Conservation (phyloP, 257 asterid genomes). For the Phtheirospermum japonicum region DNA sequence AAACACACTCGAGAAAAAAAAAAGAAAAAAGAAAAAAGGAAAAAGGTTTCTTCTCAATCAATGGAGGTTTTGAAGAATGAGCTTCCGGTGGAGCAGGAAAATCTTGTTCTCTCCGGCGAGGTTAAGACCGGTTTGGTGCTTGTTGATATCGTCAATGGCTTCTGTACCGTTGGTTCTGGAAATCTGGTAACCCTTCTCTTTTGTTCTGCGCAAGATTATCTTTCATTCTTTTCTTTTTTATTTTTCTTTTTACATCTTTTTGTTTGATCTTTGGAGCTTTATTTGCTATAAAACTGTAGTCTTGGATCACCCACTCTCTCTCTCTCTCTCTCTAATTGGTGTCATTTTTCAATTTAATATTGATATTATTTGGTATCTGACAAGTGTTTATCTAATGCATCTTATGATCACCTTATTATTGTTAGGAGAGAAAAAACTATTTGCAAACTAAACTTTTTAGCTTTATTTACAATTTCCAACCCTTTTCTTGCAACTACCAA, state of each 20-base stretch:
- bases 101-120: slow-evolving; percentile 52
- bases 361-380: too few relatives aligned
- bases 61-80: slow-evolving; percentile 48
- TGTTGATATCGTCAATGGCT: slow-evolving; percentile 85
- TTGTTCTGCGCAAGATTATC: background rate
- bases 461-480: too few relatives aligned
- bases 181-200: slow-evolving; percentile 40
- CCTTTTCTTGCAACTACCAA: too few relatives aligned
- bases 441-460: too few relatives aligned
- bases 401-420: background rate
- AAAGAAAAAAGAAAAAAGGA: background rate
- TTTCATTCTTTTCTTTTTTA: background rate
- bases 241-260: background rate
- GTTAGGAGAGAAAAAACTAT: too few relatives aligned
- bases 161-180: slow-evolving; percentile 94
- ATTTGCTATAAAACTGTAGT: background rate
- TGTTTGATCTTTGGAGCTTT: background rate
- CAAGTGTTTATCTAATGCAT: too few relatives aligned
- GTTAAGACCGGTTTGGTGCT: slow-evolving; percentile 70
- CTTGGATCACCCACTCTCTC: background rate
- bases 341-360: too few relatives aligned
- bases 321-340: too few relatives aligned
- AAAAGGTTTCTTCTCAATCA: slow-evolving; percentile 30
- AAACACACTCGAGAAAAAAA: too few relatives aligned
- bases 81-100: slow-evolving; percentile 58